Evolutionary conservation across 768 basidiomycete genomes (phyloP), one percentile per base, ranked within the genome.

Genomic region (Boletus reticulatus): DNA sequence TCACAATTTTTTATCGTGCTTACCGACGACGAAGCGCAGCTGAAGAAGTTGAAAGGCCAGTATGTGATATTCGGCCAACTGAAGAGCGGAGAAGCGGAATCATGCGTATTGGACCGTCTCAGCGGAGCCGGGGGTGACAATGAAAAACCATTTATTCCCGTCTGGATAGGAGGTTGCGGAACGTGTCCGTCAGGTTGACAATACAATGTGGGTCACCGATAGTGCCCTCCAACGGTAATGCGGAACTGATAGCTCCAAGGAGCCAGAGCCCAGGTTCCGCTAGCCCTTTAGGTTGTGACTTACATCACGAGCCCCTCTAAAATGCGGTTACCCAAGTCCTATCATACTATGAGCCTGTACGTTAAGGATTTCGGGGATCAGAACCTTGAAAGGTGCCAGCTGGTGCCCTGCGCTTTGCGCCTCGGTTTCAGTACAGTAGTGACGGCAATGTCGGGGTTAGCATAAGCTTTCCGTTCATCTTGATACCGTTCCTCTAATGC

Each of bases 1-100:
- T 77, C 75, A 4, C 76, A 81, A 63, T 82, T 80, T 65, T 83
- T 82, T 53, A 62, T 82, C 54, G 75, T 79, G 19, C 74, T 81
- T 36, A 72, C 78, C 2, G 68, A 73, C 46, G 73, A 78, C 34
- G 71, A 77, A 22, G 58, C 61, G 29, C 71, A 68, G 53, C 70
- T 79, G 42, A 69, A 73, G 43, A 84, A 79, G 65, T 60, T 82
- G 45, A 74, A 72, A n/a, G 79, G 79, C 39, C 80, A 78, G 61
- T 79, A 80, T 55, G 77, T 77, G 49, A 72, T 73, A 6, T 81
- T 79, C 57, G 79, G 75, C 6, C 62, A 72, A 50, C 58, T 78
- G 31, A 67, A 63, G 7, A 72, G 70, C 55, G 62, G 75, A 43
- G 49, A n/a, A 22, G 66, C 66, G 3, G 74, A 68, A 10, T 62